Conservation (phyloP, 140 eudicot genomes). For the Ambrosia hybrid region DNA sequence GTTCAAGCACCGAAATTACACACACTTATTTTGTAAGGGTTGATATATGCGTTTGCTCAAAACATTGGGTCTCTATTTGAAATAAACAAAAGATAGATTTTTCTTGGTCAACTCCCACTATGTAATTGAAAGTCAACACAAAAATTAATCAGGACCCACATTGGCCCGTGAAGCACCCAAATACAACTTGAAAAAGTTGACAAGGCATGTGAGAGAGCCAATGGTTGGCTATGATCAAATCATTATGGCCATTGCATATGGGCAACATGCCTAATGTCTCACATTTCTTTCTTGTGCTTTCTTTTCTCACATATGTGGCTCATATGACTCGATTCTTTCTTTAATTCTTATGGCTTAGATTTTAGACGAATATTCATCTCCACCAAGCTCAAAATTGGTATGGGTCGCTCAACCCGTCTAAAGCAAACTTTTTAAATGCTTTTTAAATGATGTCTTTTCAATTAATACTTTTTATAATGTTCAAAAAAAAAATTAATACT, state of each 20-base stretch:
- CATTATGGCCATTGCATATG: slow-evolving; percentile 25
- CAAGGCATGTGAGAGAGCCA: slow-evolving; percentile 32
- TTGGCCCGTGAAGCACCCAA: slow-evolving; percentile 15
- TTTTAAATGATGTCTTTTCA: slow-evolving; percentile 11
- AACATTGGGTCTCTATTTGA: not conserved
- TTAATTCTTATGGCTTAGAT: slow-evolving; percentile 27
- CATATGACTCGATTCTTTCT: slow-evolving; percentile 27
- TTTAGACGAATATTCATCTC: slow-evolving; percentile 23
- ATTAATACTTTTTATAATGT: not conserved
- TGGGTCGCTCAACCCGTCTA: slow-evolving; percentile 8
- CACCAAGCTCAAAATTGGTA: slow-evolving; percentile 10
- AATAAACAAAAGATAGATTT: slow-evolving; percentile 18
- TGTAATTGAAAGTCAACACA: slow-evolving; percentile 28
- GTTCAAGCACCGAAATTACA: not conserved
- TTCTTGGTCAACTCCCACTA: slow-evolving; percentile 26
- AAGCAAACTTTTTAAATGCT: slow-evolving; percentile 2
- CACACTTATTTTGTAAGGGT: slow-evolving; percentile 5
- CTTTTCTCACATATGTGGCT: slow-evolving; percentile 29
- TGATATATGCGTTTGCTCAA: not conserved
- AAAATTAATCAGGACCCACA: slow-evolving; percentile 29
- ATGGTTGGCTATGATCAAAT: slow-evolving; percentile 26
- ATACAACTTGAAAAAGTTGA: slow-evolving; percentile 23
- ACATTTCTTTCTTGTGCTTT: slow-evolving; percentile 30
- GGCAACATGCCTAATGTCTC: slow-evolving; percentile 35
- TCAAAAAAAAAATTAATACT: no score